Evolutionary conservation across 768 basidiomycete genomes (phyloP).

Genomic region (Russula brevipes): DNA sequence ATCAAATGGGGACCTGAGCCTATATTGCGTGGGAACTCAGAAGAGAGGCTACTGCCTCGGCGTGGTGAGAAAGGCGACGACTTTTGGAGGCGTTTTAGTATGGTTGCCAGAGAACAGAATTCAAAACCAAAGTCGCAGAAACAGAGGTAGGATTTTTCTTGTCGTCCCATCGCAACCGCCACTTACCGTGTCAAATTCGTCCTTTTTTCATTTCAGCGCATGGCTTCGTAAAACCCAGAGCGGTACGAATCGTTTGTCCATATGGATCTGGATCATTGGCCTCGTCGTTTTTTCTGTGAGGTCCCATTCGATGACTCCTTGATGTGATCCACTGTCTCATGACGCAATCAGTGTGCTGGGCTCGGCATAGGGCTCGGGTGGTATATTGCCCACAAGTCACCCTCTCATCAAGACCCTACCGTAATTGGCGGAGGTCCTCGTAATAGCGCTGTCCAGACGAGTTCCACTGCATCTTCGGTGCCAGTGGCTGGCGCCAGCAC

Average conservation of each 20-base stretch:
- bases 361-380: slow-evolving; percentile 57
- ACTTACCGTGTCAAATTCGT: background rate
- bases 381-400: slow-evolving; percentile 49
- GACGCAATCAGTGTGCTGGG: slow-evolving; percentile 39
- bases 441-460: slow-evolving; percentile 30
- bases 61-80: slow-evolving; percentile 75
- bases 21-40: slow-evolving; percentile 64
- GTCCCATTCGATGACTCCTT: slow-evolving; percentile 26
- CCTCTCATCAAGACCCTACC: slow-evolving; percentile 48
- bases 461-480: slow-evolving; percentile 21
- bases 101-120: slow-evolving; percentile 68
- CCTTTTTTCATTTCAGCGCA: slow-evolving; percentile 35
- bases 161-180: background rate
- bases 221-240: slow-evolving; percentile 66
- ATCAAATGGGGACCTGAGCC: slow-evolving; percentile 36
- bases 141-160: slow-evolving; percentile 35
- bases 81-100: slow-evolving; percentile 83
- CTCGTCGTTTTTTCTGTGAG: slow-evolving; percentile 49
- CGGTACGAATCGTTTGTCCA: slow-evolving; percentile 47
- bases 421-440: slow-evolving; percentile 60
- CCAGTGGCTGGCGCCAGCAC: slow-evolving; percentile 13
- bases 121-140: slow-evolving; percentile 39
- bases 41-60: slow-evolving; percentile 60
- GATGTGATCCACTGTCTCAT: background rate
- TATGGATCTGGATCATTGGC: slow-evolving; percentile 70